A percentile compares a stretch with the other conserved stretches of the same genome.
phyloP scores from a whole-genome alignment of 164 flowering plant species.

The Taxillus chinensis region DNA sequence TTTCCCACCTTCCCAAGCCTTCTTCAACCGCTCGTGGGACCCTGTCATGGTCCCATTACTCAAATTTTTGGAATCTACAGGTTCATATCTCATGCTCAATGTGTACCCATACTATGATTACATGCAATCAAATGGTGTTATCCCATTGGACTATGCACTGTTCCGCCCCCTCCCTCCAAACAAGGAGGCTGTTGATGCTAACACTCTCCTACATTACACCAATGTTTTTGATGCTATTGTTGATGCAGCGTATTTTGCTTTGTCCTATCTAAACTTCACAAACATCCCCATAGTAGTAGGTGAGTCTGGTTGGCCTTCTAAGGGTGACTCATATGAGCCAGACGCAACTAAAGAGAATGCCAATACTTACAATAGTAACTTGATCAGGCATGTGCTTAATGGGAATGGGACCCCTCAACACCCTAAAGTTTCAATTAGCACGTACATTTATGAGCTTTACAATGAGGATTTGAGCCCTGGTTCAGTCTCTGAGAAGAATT shows the following conservation, averaged over 20 bases:
- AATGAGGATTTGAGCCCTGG: constrained; percentile 78
- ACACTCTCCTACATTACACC: constrained; percentile 75
- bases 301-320: constrained; percentile 86
- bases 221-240: constrained; percentile 86
- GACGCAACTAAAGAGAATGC: constrained; percentile 78
- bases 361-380: constrained; percentile 73
- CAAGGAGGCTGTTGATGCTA: constrained; percentile 84
- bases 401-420: constrained; percentile 85
- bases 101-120: constrained; percentile 84
- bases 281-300: constrained; percentile 58
- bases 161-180: constrained; percentile 71
- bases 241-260: constrained; percentile 80
- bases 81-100: constrained; percentile 72
- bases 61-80: constrained; percentile 61
- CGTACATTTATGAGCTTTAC: constrained; percentile 84
- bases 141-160: constrained; percentile 75
- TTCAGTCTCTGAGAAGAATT: constrained; percentile 68
- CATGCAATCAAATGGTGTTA: constrained; percentile 66
- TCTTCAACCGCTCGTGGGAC: constrained; percentile 71
- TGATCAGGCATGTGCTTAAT: constrained; percentile 70
- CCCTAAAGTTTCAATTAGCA: constrained; percentile 70
- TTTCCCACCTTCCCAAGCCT: constrained; percentile 86
- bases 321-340: constrained; percentile 60
- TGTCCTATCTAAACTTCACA: constrained; percentile 64
- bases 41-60: constrained; percentile 61